A percentile compares a stretch with the other conserved stretches of the same genome.
These are phyloP conservation scores for Colletotrichum liaoningense DNA, from an alignment of 2,329 filamentous ascomycete genomes.

Conservation along the genomic window DNA sequence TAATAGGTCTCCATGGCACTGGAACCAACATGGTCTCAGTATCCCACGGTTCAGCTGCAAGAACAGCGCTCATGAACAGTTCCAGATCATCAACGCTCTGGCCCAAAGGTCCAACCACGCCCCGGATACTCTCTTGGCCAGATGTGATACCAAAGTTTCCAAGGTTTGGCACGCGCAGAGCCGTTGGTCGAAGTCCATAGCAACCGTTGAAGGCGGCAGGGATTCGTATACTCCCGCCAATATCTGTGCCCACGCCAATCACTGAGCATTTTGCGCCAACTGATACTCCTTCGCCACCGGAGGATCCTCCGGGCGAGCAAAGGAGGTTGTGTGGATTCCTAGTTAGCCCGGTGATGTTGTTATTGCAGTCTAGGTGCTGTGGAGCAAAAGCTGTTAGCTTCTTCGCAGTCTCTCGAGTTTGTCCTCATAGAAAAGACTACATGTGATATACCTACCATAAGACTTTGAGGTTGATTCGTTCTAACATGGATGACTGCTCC, in stretches of 20 bases:
- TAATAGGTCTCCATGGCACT: conserved; percentile 62
- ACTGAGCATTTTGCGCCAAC: conserved; percentile 68
- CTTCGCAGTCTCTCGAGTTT: not conserved
- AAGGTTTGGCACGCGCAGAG: conserved; percentile 68
- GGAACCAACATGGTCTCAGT: conserved; percentile 67
- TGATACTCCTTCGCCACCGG: conserved; percentile 75
- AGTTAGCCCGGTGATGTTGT: conserved; percentile 72
- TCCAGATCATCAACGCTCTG: conserved; percentile 65
- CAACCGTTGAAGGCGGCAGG: conserved; percentile 68
- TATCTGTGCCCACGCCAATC: conserved; percentile 73
- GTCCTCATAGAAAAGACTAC: conserved; percentile 49
- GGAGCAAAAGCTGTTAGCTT: not conserved
- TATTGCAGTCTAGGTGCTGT: conserved; percentile 43
- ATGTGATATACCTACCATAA: conserved; percentile 75
- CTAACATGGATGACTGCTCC: conserved; percentile 68
- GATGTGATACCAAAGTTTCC: conserved; percentile 66
- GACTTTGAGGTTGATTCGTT: conserved; percentile 67
- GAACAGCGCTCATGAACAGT: conserved; percentile 63
- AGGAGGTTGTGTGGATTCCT: conserved; percentile 69
- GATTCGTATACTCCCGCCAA: conserved; percentile 65
- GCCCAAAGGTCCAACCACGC: conserved; percentile 73
- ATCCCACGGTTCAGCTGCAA: conserved; percentile 66
- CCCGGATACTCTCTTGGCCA: conserved; percentile 73
- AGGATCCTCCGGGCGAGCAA: conserved; percentile 72
- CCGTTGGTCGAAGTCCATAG: conserved; percentile 66